Evolutionary conservation across 2,329 filamentous ascomycete genomes (phyloP), one percentile per base, ranked within the genome.

Genomic region (Pseudogymnoascus sp.): DNA sequence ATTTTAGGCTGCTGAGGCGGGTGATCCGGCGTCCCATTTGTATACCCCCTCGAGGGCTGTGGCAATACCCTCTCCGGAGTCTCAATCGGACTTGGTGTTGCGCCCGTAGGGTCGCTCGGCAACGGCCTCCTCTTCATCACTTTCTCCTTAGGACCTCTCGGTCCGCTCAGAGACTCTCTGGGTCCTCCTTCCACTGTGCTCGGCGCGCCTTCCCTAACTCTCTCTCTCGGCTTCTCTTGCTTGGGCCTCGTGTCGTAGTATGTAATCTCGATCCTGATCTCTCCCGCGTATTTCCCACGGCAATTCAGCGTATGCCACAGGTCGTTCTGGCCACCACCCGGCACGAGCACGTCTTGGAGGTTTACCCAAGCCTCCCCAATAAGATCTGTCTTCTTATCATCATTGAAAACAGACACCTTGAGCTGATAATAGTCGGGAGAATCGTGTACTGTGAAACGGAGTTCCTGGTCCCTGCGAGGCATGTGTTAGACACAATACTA

Each of bases 301-400:
- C 86, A 97, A 67, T 85, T 89, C 69, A 99, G 80, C 64, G 81
- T 87, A 74, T 97, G 93, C 95, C 95, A 99, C 63, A 91, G 81
- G 75, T 99, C 95, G 72, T 84, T 92, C 77, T 97, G 91, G n/a
- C 95, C 93, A 59, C 95, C 95, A 59, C 95, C 93, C 1, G 87
- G 81, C 18, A 93, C 82, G 66, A 99, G 84, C 70, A 99, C 89
- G 69, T 86, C 83, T 69, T 87, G 86, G 65, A 99, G 81, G 72
- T 90, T 89, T 64, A 97, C 85, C 88, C 91, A 97, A 5, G 90
- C 87, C 76, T 99, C 95, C 68, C 95, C 95, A 70, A 99, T 97
- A 67, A 99, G 77, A 69, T 99, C 95, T 0, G 93, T 97, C 79
- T 89, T 96, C 79, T 97, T 97, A 77, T 99, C 95, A 72, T 99